Evolutionary conservation across 371 early-diverging fungal genomes (phyloP).

Genomic region (Chytridium lagenaria): DNA sequence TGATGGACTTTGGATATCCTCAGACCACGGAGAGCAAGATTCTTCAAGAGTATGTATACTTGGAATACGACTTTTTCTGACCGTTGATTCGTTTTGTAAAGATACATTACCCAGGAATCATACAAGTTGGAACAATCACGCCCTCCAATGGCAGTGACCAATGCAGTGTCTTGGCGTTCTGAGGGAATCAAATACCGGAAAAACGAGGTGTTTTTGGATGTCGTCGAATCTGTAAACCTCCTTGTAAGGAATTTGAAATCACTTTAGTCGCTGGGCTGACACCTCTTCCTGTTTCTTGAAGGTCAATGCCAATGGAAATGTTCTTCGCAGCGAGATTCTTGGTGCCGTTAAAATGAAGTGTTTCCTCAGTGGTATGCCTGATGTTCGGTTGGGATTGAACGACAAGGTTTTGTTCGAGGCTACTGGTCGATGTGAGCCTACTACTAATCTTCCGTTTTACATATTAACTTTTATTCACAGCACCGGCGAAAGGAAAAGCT

Average conservation of each 20-base stretch:
- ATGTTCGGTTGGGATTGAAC: constrained; percentile 94
- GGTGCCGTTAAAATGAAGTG: constrained; percentile 97
- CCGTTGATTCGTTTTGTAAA: constrained; percentile 30
- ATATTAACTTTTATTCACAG: neutral
- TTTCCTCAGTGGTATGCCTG: constrained; percentile 98
- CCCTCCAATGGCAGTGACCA: constrained; percentile 97
- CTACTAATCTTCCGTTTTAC: neutral
- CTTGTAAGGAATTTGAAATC: constrained; percentile 65
- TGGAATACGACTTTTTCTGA: neutral
- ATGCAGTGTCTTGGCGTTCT: constrained; percentile 97
- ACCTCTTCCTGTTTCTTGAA: constrained; percentile 11
- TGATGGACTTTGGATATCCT: constrained; percentile 99
- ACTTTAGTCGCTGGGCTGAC: neutral
- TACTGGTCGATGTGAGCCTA: constrained; percentile 79
- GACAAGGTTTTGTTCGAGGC: constrained; percentile 98
- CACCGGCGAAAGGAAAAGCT: constrained; percentile 84
- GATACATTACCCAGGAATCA: constrained; percentile 97
- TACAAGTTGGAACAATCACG: constrained; percentile 88
- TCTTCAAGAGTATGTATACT: constrained; percentile 76
- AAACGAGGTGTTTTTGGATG: constrained; percentile 98
- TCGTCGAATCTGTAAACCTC: constrained; percentile 96
- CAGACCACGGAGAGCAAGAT: constrained; percentile 98
- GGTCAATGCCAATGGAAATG: constrained; percentile 93
- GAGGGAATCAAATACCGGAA: constrained; percentile 97
- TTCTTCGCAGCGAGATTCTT: constrained; percentile 92